A percentile compares a stretch with the other conserved stretches of the same genome.
phyloP scores from a whole-genome alignment of 148 eudicot genomes.

The Silene uniflora region DNA sequence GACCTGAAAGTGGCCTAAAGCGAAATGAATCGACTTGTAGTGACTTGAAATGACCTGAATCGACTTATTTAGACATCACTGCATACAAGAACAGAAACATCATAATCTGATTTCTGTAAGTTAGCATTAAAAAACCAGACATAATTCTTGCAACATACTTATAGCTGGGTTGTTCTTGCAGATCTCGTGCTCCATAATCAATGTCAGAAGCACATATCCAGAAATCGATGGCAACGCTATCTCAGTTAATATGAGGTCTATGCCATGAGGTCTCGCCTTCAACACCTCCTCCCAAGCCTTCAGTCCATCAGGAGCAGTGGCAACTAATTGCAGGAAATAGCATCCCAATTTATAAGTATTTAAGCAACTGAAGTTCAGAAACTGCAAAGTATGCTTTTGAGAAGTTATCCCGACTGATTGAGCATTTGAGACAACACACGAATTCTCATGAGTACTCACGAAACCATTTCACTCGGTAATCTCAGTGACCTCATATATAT shows the following conservation, averaged over 20 bases:
- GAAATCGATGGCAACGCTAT: conserved; percentile 79
- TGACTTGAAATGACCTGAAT: no score
- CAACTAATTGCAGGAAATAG: conserved; percentile 49
- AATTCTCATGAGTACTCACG: no score
- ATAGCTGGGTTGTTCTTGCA: conserved; percentile 91
- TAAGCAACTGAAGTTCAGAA: no score
- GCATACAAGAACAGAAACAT: conserved; percentile 32
- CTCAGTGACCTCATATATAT: no score
- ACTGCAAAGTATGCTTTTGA: no score
- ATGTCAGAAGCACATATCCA: conserved; percentile 80
- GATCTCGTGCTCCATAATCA: conserved; percentile 69
- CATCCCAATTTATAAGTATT: no score
- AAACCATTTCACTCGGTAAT: no score
- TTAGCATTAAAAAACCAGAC: background rate
- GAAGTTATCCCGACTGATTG: no score
- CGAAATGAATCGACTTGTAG: no score
- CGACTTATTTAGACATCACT: conserved; percentile 97
- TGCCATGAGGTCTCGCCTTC: conserved; percentile 51
- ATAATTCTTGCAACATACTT: conserved; percentile 43
- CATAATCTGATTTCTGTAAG: background rate
- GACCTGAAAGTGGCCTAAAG: no score
- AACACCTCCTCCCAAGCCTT: conserved; percentile 95
- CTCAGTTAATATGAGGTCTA: conserved; percentile 86
- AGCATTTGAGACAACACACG: no score
- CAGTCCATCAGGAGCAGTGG: conserved; percentile 82